phyloP scores from a whole-genome alignment of 2,329 filamentous ascomycete genomes.

The Aplosporella prunicola region DNA sequence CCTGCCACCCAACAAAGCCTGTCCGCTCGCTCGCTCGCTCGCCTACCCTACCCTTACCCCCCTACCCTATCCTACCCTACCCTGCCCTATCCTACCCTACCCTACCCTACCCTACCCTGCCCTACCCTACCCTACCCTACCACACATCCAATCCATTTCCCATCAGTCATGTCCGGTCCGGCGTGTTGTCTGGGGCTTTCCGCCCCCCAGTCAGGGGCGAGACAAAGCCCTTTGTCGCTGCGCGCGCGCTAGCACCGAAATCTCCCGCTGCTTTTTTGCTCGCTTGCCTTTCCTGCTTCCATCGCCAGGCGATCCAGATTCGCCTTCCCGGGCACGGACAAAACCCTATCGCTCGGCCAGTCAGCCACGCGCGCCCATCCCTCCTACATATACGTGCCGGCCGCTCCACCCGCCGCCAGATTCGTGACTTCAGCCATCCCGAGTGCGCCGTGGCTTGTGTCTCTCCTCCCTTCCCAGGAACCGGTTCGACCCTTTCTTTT shows the following conservation, averaged over 20 bases:
- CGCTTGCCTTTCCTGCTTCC: conserved; percentile 23
- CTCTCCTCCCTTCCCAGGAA: conserved; percentile 7
- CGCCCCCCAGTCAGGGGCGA: conserved; percentile 6
- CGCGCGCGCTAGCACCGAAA: conserved; percentile 7
- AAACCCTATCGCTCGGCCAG: conserved; percentile 27
- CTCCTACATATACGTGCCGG: conserved; percentile 36
- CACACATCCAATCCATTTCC: no score
- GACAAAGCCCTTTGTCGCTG: conserved; percentile 7
- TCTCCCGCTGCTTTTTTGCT: no score
- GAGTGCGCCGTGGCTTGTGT: conserved; percentile 5
- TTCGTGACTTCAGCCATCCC: conserved; percentile 5
- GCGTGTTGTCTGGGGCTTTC: neutral
- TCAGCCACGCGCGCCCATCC: conserved; percentile 34
- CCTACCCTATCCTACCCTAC: no score
- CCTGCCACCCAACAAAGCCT: no score
- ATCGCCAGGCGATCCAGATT: conserved; percentile 32
- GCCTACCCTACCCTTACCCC: no score
- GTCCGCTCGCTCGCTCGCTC: no score
- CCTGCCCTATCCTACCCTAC: no score
- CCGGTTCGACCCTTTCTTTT: conserved; percentile 6
- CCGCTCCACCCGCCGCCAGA: conserved; percentile 19
- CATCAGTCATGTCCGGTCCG: no score
- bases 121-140: no score
- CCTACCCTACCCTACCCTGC: no score
- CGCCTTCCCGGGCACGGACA: conserved; percentile 30